phyloP scores from a whole-genome alignment of 768 basidiomycete species.

The Pleurotus platypus region DNA sequence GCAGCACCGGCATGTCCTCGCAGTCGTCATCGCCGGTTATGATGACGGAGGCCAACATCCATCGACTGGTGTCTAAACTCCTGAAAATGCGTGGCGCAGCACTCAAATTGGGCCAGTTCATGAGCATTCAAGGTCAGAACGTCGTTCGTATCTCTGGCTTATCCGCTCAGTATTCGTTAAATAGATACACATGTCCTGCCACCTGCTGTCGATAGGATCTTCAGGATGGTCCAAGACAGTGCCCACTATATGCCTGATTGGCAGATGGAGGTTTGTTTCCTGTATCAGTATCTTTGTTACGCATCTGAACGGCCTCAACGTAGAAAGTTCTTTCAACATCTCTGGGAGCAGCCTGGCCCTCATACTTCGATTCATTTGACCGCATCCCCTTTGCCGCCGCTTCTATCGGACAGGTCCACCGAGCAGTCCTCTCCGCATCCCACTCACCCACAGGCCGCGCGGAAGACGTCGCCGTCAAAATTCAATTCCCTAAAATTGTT shows the following conservation, averaged over 20 bases:
- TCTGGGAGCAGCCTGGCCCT: constrained; percentile 72
- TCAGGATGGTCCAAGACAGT: constrained; percentile 88
- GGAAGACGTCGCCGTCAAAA: constrained; percentile 74
- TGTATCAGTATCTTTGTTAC: neutral
- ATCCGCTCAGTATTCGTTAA: neutral
- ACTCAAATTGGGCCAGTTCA: constrained; percentile 93
- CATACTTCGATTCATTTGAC: constrained; percentile 71
- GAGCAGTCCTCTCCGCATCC: constrained; percentile 36
- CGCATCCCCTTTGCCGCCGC: constrained; percentile 91
- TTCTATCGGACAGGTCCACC: constrained; percentile 96
- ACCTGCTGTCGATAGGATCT: constrained; percentile 81
- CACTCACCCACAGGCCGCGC: constrained; percentile 37
- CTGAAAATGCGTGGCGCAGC: constrained; percentile 96
- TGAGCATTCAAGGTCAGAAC: constrained; percentile 83
- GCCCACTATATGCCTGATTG: constrained; percentile 99
- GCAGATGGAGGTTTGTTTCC: constrained; percentile 82
- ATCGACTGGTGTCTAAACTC: constrained; percentile 87
- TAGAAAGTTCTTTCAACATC: constrained; percentile 72
- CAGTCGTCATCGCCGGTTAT: constrained; percentile 50
- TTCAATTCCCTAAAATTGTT: constrained; percentile 93
- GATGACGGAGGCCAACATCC: constrained; percentile 89
- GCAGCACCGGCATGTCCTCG: constrained; percentile 43
- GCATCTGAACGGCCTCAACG: neutral
- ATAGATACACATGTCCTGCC: constrained; percentile 87
- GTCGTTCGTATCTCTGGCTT: neutral